These are phyloP conservation scores for Tricholomella constricta DNA, from an alignment of 768 basidiomycete species.

Conservation along the genomic window DNA sequence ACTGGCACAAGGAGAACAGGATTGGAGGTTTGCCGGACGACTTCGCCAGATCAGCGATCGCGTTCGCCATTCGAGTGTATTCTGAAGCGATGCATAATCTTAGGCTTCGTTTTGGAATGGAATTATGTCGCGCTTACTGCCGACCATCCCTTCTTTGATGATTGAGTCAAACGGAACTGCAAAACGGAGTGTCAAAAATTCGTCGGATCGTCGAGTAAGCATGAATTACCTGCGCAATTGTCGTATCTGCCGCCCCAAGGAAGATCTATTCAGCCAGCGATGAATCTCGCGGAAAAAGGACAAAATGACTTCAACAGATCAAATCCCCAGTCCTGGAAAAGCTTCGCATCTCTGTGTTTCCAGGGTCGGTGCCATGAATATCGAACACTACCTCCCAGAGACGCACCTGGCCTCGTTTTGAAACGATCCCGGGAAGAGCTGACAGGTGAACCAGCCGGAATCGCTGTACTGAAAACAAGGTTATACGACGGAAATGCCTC, in stretches of 20 bases:
- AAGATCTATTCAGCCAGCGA: neutral
- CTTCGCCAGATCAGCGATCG: conserved; percentile 51
- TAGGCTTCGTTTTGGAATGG: no score
- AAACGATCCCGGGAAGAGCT: conserved; percentile 65
- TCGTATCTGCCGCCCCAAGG: conserved; percentile 40
- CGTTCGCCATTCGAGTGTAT: conserved; percentile 64
- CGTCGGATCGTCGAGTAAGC: neutral
- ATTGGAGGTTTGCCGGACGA: conserved; percentile 50
- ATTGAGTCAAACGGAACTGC: conserved; percentile 60
- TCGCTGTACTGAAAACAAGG: conserved; percentile 48
- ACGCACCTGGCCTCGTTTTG: conserved; percentile 45
- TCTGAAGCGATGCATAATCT: conserved; percentile 2
- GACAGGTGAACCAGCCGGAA: conserved; percentile 74
- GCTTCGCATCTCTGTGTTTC: conserved; percentile 47
- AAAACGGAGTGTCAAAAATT: neutral
- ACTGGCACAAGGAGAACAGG: conserved; percentile 63
- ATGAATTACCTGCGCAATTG: conserved; percentile 50
- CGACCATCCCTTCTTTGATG: conserved; percentile 55
- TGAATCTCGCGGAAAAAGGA: neutral
- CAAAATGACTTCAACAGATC: conserved; percentile 60
- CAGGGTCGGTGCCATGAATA: no score
- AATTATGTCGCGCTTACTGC: conserved; percentile 41
- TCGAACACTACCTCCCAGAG: no score
- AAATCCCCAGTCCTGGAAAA: conserved; percentile 68
- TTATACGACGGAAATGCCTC: neutral